These are phyloP conservation scores for Barbatosphaeria neglecta DNA, from an alignment of 495 filamentous ascomycete species.

Conservation along the genomic window DNA sequence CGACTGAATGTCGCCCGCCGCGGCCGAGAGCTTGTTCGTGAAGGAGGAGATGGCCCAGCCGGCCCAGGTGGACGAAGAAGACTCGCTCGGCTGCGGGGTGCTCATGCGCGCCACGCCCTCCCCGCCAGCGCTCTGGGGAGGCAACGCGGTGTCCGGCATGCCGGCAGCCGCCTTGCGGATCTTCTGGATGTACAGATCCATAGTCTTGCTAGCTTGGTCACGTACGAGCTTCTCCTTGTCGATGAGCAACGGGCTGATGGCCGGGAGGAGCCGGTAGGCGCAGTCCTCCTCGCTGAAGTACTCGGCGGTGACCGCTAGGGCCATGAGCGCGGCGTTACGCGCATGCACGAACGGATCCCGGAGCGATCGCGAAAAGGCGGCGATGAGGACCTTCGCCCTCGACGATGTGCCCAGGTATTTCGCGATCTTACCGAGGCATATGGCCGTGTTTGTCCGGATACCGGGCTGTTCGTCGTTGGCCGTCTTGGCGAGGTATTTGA, in stretches of 20 bases:
- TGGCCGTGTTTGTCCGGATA: slow-evolving; percentile 95
- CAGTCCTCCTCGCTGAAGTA: slow-evolving; percentile 86
- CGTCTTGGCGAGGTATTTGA: slow-evolving; percentile 87
- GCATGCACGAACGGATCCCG: slow-evolving; percentile 92
- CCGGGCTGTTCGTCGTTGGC: slow-evolving; percentile 96
- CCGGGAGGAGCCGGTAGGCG: slow-evolving; percentile 68
- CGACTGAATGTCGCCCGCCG: slow-evolving; percentile 69
- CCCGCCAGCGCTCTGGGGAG: slow-evolving; percentile 33
- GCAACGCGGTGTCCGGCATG: slow-evolving; percentile 70
- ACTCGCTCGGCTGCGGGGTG: slow-evolving; percentile 48
- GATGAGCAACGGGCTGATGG: slow-evolving; percentile 62
- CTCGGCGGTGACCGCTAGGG: slow-evolving; percentile 72
- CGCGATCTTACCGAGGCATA: slow-evolving; percentile 91
- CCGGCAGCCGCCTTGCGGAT: slow-evolving; percentile 62
- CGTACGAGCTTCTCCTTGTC: slow-evolving; percentile 90
- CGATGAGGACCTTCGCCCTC: slow-evolving; percentile 79
- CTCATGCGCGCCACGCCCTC: slow-evolving; percentile 55
- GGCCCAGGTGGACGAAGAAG: slow-evolving; percentile 64
- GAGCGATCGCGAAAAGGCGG: slow-evolving; percentile 79
- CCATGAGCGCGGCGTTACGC: slow-evolving; percentile 76
- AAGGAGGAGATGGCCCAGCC: slow-evolving; percentile 99
- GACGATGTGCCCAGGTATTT: slow-evolving; percentile 70
- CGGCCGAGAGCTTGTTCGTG: slow-evolving; percentile 79
- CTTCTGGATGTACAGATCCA: slow-evolving; percentile 79
- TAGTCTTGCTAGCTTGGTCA: slow-evolving; percentile 80